phyloP scores from a whole-genome alignment of 495 filamentous ascomycete genomes.

The Podospora anserina region DNA sequence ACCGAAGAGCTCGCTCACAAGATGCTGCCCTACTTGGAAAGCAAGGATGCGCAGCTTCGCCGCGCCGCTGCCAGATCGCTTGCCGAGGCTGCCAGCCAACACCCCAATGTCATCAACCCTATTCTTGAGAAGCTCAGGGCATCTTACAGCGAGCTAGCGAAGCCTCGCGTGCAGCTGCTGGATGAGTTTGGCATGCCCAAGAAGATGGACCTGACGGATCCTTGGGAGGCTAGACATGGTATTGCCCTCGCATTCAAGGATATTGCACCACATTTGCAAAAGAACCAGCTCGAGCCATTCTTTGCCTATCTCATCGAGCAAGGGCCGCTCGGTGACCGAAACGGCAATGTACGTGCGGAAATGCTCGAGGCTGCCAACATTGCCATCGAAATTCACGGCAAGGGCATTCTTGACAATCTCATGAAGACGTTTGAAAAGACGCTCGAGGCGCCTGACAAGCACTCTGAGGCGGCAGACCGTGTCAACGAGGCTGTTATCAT shows the following conservation, averaged over 20 bases:
- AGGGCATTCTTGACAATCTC: conserved; percentile 75
- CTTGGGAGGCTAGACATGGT: conserved; percentile 86
- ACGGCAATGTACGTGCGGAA: conserved; percentile 69
- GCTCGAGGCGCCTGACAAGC: conserved; percentile 76
- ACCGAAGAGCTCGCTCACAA: conserved; percentile 56
- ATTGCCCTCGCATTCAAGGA: conserved; percentile 83
- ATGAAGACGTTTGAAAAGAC: conserved; percentile 88
- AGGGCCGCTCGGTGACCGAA: conserved; percentile 78
- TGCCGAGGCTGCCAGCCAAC: conserved; percentile 62
- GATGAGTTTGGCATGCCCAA: conserved; percentile 92
- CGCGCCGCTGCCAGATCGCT: conserved; percentile 79
- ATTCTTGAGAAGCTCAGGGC: conserved; percentile 61
- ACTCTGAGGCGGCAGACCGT: conserved; percentile 70
- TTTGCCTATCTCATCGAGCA: conserved; percentile 79
- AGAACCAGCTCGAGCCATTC: conserved; percentile 67
- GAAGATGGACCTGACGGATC: conserved; percentile 78
- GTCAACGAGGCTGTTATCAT: conserved; percentile 97
- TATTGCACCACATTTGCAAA: conserved; percentile 65
- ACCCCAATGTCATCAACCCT: conserved; percentile 44
- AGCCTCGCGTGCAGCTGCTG: conserved; percentile 73
- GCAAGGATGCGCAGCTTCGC: conserved; percentile 72
- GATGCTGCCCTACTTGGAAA: conserved; percentile 76
- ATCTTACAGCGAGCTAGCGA: conserved; percentile 71
- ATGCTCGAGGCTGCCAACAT: conserved; percentile 92
- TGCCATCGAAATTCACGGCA: conserved; percentile 75